Percentiles rank a stretch among this genome's conserved stretches.
phyloP scores from a whole-genome alignment of 768 basidiomycete species.

The Favolaschia claudopus region DNA sequence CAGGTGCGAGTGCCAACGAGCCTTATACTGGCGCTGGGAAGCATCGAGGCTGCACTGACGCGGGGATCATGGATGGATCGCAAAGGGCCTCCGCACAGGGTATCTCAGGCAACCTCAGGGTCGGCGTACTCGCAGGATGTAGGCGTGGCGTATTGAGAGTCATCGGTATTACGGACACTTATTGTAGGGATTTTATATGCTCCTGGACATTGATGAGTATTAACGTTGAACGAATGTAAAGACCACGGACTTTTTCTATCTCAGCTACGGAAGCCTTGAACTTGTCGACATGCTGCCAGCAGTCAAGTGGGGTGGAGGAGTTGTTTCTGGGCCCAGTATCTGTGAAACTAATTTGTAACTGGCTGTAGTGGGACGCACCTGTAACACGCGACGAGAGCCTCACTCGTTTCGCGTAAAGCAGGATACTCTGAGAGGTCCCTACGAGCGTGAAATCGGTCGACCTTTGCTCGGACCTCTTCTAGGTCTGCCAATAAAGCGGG shows the following conservation, averaged over 20 bases:
- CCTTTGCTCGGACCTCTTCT: conserved; percentile 74
- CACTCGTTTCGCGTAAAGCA: conserved; percentile 61
- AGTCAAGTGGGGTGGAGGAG: conserved; percentile 66
- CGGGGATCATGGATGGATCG: conserved; percentile 18
- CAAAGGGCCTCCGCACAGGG: neutral
- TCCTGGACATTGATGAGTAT: conserved; percentile 47
- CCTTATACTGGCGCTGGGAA: conserved; percentile 27
- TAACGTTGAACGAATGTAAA: conserved; percentile 1
- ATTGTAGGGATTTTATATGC: conserved; percentile 68
- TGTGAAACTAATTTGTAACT: neutral
- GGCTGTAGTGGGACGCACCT: conserved; percentile 63
- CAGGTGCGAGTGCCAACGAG: conserved; percentile 36
- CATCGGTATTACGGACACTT: conserved; percentile 17
- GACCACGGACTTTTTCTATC: conserved; percentile 67
- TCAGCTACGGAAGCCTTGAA: conserved; percentile 76
- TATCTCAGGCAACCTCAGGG: conserved; percentile 23
- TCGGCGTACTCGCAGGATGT: conserved; percentile 23
- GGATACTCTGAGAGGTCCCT: conserved; percentile 62
- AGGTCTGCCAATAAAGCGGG: conserved; percentile 74
- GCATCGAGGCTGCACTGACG: conserved; percentile 19
- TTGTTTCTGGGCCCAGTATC: conserved; percentile 47
- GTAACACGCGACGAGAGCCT: conserved; percentile 79
- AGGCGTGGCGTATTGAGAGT: conserved; percentile 17
- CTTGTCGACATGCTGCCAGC: conserved; percentile 72
- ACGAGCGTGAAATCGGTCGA: conserved; percentile 72